These are phyloP conservation scores for Stemphylium beticola DNA, from an alignment of 2,329 filamentous ascomycete species.

Conservation along the genomic window DNA sequence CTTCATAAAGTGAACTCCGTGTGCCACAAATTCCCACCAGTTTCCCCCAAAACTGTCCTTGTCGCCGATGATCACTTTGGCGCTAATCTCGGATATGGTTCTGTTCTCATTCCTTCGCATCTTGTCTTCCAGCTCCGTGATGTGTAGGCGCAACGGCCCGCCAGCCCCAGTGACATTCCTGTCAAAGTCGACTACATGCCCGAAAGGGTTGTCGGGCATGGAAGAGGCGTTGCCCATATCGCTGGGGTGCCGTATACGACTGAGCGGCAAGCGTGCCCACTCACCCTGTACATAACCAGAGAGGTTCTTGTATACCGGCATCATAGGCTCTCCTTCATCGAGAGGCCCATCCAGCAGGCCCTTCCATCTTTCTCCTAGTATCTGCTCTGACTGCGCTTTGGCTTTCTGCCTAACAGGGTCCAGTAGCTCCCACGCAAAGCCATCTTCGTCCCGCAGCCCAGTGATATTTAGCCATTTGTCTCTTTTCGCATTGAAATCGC, in stretches of 20 bases:
- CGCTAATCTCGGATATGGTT: conserved; percentile 71
- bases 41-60: conserved; percentile 68
- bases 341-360: conserved; percentile 41
- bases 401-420: conserved; percentile 69
- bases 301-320: conserved; percentile 77
- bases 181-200: conserved; percentile 66
- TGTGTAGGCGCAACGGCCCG: conserved; percentile 71
- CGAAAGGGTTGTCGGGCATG: conserved; percentile 70
- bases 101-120: conserved; percentile 41
- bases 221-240: conserved; percentile 61
- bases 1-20: conserved; percentile 86
- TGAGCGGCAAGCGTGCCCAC: conserved; percentile 68
- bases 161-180: conserved; percentile 77
- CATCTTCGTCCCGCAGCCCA: conserved; percentile 76
- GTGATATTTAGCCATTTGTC: conserved; percentile 65
- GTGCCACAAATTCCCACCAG: conserved; percentile 78
- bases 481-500: conserved; percentile 56
- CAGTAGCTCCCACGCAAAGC: conserved; percentile 79
- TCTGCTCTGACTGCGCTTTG: conserved; percentile 58
- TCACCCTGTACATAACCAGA: conserved; percentile 78
- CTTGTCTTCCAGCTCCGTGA: conserved; percentile 61
- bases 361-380: conserved; percentile 46
- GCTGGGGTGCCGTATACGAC: conserved; percentile 53
- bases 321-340: conserved; percentile 47
- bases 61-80: conserved; percentile 75